Evolutionary conservation across 805 yeast species (phyloP), one percentile per base, ranked within the genome.

Genomic region (Lipomyces sp.): DNA sequence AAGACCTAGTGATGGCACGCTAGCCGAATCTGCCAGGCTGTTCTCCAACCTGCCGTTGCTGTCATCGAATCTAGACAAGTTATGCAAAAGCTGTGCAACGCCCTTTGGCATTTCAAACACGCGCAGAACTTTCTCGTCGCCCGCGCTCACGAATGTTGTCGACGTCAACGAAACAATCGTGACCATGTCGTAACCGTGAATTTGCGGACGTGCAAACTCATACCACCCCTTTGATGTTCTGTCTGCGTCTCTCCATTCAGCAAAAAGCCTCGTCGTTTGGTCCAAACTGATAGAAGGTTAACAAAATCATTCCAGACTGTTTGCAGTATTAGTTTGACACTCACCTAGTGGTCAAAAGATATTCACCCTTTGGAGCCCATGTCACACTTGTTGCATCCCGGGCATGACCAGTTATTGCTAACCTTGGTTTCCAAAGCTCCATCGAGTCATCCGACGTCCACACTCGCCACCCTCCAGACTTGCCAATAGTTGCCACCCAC

Each of bases 171-270:
- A 74, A 34, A 82, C 79, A 6, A 86, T 73, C 59, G 95, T 82
- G 34, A 86, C 76, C 97, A 93, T 89, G 64, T 93, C 98, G 65
- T 88, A 93, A 7, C 99, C 99, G 67, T 93, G 99, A 57, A 93
- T 93, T 68, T 93, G 99, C 0, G 98, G 98, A 60, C 99, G 78
- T 1, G 96, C 87, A 67, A 93, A 83, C 67, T 93, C 99, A 64
- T 83, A 84, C 95, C 96, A 89, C 1, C 82, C 73, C 6, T 58
- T 51, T 1, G 39, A 0, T 58, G 49, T 41, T 74, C 67, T 16
- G 47, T 49, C 19, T 63, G 50, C 2, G 70, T 59, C 53, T 32
- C 70, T 64, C 86, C 88, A 84, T 24, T 77, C 79, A 0, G 95
- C 82, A 68, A 77, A 84, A 22, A 93, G 65, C 61, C 98, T 76